phyloP scores from a whole-genome alignment of 164 flowering plant genomes.

The Paratinospora sagittata region DNA sequence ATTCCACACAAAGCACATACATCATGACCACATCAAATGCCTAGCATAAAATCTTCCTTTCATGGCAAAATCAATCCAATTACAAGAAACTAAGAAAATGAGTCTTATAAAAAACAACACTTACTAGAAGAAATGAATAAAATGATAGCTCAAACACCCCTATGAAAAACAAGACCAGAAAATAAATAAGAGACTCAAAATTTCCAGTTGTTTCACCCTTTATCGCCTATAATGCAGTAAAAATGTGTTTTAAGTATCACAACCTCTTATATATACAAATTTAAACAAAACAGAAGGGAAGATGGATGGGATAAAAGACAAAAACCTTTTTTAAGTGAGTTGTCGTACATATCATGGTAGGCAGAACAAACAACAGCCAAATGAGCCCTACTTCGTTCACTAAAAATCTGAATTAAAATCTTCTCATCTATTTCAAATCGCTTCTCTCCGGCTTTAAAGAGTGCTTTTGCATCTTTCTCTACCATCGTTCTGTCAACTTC shows the following conservation, averaged over 20 bases:
- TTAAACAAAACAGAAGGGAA: no score
- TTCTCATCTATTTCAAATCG: slow-evolving; percentile 60
- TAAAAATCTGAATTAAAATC: slow-evolving; percentile 53
- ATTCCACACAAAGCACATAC: no score
- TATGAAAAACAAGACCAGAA: no score
- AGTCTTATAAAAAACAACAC: no score
- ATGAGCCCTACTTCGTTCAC: slow-evolving; percentile 68
- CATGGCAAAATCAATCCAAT: no score
- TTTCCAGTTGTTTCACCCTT: slow-evolving; percentile 66
- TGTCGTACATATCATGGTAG: slow-evolving; percentile 41
- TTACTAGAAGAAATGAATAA: no score
- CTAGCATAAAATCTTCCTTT: no score
- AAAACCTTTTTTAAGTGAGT: slow-evolving; percentile 50
- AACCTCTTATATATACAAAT: not conserved
- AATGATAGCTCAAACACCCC: no score
- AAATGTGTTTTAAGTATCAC: not conserved
- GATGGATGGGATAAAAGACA: no score
- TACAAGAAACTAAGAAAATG: no score
- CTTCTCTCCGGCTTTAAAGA: slow-evolving; percentile 68
- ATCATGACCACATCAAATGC: no score
- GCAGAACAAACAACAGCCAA: slow-evolving; percentile 49
- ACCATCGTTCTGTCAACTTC: no score
- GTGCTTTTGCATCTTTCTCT: slow-evolving; percentile 51
- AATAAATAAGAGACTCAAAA: slow-evolving; percentile 40
- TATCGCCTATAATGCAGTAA: slow-evolving; percentile 42